Percentiles rank a stretch among this genome's conserved stretches.
Conservation (phyloP, 495 filamentous ascomycete genomes). For the Clohesyomyces aquaticus region DNA sequence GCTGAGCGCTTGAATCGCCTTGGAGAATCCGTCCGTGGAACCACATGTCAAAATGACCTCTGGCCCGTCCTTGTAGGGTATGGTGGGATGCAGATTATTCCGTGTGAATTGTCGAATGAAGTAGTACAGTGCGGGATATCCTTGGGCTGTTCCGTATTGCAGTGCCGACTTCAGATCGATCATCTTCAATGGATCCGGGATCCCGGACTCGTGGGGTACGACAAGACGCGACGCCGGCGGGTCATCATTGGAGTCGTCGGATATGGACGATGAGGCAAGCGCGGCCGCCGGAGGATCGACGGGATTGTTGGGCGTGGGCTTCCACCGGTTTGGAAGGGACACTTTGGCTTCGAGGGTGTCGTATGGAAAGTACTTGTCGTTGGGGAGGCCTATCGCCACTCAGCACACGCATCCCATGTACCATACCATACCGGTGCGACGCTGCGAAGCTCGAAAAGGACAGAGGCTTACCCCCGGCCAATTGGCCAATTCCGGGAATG, state of each 20-base stretch:
- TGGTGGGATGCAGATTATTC: constrained; percentile 75
- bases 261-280: constrained; percentile 41
- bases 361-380: constrained; percentile 81
- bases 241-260: constrained; percentile 34
- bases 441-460: too few relatives aligned
- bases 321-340: constrained; percentile 72
- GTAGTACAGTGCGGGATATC: constrained; percentile 72
- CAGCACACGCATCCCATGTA: not conserved
- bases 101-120: constrained; percentile 79
- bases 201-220: constrained; percentile 68
- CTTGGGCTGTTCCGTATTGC: constrained; percentile 81
- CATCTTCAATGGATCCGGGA: constrained; percentile 59
- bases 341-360: constrained; percentile 84
- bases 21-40: constrained; percentile 80
- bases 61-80: constrained; percentile 76
- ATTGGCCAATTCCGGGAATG: constrained; percentile 79
- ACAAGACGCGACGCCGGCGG: constrained; percentile 57
- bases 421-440: too few relatives aligned
- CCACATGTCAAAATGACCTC: constrained; percentile 79
- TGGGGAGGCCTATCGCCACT: constrained; percentile 67
- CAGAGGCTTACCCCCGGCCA: constrained; percentile 72
- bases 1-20: constrained; percentile 70
- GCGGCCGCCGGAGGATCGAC: constrained; percentile 48
- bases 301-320: constrained; percentile 64
- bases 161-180: constrained; percentile 82